Evolutionary conservation across 129 eudicot genomes (phyloP).

Genomic region (Deinandra increscens): DNA sequence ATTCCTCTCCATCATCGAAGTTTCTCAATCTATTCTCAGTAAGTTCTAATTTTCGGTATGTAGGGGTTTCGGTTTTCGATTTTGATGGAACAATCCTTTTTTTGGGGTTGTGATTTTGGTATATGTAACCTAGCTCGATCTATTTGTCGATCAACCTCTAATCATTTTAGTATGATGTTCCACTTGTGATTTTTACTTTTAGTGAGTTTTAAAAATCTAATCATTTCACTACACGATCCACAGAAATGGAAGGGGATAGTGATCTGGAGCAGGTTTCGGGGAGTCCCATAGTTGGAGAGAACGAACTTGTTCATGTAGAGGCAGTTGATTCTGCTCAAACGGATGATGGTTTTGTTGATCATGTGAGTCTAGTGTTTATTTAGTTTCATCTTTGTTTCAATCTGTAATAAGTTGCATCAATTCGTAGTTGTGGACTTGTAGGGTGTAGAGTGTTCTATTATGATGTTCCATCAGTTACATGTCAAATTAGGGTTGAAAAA

Average conservation of each 20-base stretch:
- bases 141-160: too few relatives aligned
- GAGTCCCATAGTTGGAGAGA: constrained; percentile 35
- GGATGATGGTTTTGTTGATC: constrained; percentile 33
- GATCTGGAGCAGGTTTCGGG: constrained; percentile 40
- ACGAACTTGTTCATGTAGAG: constrained; percentile 36
- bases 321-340: constrained; percentile 37
- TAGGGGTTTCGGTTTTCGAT: too few relatives aligned
- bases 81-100: too few relatives aligned
- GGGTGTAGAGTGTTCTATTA: background rate
- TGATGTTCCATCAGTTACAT: background rate
- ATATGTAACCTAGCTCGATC: too few relatives aligned
- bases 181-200: too few relatives aligned
- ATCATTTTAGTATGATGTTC: too few relatives aligned
- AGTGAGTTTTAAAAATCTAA: too few relatives aligned
- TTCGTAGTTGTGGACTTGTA: background rate
- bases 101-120: too few relatives aligned
- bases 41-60: too few relatives aligned
- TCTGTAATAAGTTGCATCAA: background rate
- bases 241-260: constrained; percentile 51
- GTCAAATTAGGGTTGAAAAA: background rate
- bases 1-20: too few relatives aligned
- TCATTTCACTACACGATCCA: constrained; percentile 31
- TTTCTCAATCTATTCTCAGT: too few relatives aligned
- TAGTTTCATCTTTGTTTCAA: background rate
- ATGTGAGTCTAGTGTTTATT: constrained; percentile 30